Conservation (phyloP, 2,329 filamentous ascomycete species). For the Talaromyces islandicus region DNA sequence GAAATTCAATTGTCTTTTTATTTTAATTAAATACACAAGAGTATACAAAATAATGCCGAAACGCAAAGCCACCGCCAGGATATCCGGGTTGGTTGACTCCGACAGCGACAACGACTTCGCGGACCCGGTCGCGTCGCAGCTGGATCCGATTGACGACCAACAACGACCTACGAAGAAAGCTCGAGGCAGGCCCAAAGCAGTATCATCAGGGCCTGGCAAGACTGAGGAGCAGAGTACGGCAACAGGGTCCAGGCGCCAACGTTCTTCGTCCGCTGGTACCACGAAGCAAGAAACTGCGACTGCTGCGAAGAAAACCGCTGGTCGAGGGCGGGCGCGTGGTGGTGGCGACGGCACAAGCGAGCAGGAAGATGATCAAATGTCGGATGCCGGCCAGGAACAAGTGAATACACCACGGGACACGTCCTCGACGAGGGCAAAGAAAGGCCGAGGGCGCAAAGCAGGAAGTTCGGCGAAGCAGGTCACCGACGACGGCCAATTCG, state of each 20-base stretch:
- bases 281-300: constrained; percentile 15
- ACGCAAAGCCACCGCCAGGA: constrained; percentile 34
- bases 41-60: constrained; percentile 37
- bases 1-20: not conserved
- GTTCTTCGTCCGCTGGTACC: constrained; percentile 14
- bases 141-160: constrained; percentile 23
- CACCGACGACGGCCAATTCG: constrained; percentile 33
- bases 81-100: constrained; percentile 43
- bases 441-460: constrained; percentile 21
- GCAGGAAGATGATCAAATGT: constrained; percentile 29
- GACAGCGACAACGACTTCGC: constrained; percentile 38
- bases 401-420: constrained; percentile 18
- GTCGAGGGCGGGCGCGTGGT: constrained; percentile 25
- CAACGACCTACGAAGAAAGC: constrained; percentile 29
- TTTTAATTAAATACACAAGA: not conserved
- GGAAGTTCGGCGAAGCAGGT: constrained; percentile 21
- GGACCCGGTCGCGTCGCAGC: constrained; percentile 19
- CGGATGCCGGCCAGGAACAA: constrained; percentile 31
- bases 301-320: constrained; percentile 14
- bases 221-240: constrained; percentile 31
- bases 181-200: constrained; percentile 31
- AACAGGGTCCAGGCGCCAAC: constrained; percentile 18
- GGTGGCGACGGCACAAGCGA: constrained; percentile 15
- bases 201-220: constrained; percentile 35
- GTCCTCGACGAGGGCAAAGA: constrained; percentile 13